These are phyloP conservation scores for Chaetomiaceae sp. DNA, from an alignment of 2,329 filamentous ascomycete species.

Conservation along the genomic window DNA sequence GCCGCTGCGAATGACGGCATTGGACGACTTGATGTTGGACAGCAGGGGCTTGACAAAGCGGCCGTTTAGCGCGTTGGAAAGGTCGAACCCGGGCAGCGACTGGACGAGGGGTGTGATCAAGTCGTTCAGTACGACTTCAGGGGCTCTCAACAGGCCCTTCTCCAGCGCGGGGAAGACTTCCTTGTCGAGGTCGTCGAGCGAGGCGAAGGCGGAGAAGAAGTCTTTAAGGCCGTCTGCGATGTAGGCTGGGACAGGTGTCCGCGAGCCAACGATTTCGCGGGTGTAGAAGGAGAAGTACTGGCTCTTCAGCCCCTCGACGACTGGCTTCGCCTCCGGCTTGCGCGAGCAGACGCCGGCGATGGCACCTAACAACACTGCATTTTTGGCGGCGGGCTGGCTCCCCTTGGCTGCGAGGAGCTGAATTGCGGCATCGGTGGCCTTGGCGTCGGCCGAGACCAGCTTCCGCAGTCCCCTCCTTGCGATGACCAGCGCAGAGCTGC, in stretches of 20 bases:
- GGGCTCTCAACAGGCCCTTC: slow-evolving; percentile 81
- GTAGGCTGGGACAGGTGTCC: slow-evolving; percentile 64
- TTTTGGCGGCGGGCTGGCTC: slow-evolving; percentile 58
- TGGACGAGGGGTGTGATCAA: slow-evolving; percentile 69
- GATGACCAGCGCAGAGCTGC: slow-evolving; percentile 69
- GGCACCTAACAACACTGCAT: slow-evolving; percentile 76
- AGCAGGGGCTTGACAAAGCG: slow-evolving; percentile 81
- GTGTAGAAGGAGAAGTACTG: slow-evolving; percentile 78
- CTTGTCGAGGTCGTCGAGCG: slow-evolving; percentile 67
- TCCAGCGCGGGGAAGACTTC: slow-evolving; percentile 79
- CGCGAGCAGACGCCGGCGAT: slow-evolving; percentile 83
- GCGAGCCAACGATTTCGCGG: slow-evolving; percentile 79
- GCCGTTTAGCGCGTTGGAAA: slow-evolving; percentile 67
- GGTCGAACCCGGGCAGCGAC: slow-evolving; percentile 69
- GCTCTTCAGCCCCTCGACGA: slow-evolving; percentile 62
- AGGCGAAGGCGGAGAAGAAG: slow-evolving; percentile 76
- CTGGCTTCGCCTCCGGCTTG: slow-evolving; percentile 56
- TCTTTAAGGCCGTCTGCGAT: slow-evolving; percentile 70
- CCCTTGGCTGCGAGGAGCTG: slow-evolving; percentile 65
- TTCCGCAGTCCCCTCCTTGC: slow-evolving; percentile 76
- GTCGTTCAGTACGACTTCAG: slow-evolving; percentile 81
- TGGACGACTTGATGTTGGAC: slow-evolving; percentile 89
- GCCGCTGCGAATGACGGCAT: slow-evolving; percentile 69
- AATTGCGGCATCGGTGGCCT: slow-evolving; percentile 60
- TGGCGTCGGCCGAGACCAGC: slow-evolving; percentile 58